These are phyloP conservation scores for Juncus inflexus DNA, from an alignment of 176 grass and related monocot species.

Conservation along the genomic window DNA sequence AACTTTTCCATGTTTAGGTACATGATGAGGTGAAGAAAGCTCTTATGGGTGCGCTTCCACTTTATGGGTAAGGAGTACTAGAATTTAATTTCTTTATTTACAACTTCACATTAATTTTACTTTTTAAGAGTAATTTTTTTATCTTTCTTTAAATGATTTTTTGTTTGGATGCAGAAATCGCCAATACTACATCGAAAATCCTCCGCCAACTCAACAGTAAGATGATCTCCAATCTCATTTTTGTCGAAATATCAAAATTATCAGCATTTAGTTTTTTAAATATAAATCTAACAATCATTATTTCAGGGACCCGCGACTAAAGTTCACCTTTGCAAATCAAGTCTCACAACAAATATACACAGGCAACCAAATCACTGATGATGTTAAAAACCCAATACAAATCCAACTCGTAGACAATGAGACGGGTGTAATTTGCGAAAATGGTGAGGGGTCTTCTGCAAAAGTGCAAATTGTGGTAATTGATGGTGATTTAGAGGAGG, in stretches of 20 bases:
- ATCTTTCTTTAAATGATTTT: not conserved
- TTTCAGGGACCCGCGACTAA: slow-evolving; percentile 48
- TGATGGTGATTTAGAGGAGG: slow-evolving; percentile 80
- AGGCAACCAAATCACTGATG: slow-evolving; percentile 58
- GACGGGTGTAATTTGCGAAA: slow-evolving; percentile 44
- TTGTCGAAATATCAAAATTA: not conserved
- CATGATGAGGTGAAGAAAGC: slow-evolving; percentile 81
- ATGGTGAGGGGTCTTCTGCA: slow-evolving; percentile 40
- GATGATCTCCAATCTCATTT: not conserved
- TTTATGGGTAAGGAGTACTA: slow-evolving; percentile 52
- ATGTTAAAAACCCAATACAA: slow-evolving; percentile 54
- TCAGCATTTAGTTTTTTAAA: not conserved
- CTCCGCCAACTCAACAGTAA: not conserved
- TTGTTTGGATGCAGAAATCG: not conserved
- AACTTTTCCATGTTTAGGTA: slow-evolving; percentile 37
- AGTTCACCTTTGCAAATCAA: slow-evolving; percentile 60
- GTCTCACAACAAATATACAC: slow-evolving; percentile 77
- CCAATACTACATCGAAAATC: slow-evolving; percentile 18
- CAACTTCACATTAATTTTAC: too few species aligned
- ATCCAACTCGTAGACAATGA: slow-evolving; percentile 53
- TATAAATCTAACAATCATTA: slow-evolving; percentile 21
- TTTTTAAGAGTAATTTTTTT: too few species aligned
- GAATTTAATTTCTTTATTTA: slow-evolving; percentile 1
- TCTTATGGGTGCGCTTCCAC: slow-evolving; percentile 38
- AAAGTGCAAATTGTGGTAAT: slow-evolving; percentile 83